A percentile compares a stretch with the other conserved stretches of the same genome.
Conservation (phyloP, 139 green algal genomes). For the Astrephomene gubernaculifera region DNA sequence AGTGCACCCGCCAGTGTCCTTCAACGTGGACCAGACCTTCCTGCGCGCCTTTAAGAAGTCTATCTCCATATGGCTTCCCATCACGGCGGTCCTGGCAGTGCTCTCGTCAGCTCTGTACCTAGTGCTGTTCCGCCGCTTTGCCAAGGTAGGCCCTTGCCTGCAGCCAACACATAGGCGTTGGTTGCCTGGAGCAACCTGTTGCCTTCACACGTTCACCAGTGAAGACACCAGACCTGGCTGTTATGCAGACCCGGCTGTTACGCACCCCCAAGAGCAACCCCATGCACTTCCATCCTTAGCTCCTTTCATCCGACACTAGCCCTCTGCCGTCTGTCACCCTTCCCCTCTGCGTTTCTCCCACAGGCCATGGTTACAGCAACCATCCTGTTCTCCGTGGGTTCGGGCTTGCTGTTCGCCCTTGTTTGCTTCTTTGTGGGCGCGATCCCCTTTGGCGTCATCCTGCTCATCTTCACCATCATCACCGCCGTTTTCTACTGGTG, state of each 20-base stretch:
- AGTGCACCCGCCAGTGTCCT: not conserved
- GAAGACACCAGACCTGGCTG: too few species aligned
- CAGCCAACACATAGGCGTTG: too few species aligned
- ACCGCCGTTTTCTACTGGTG: conserved; percentile 31
- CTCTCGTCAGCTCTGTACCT: not conserved
- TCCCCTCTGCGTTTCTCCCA: too few species aligned
- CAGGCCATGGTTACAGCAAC: not conserved
- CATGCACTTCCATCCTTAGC: too few species aligned
- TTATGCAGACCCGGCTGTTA: too few species aligned
- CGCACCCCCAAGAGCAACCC: too few species aligned
- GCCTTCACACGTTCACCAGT: too few species aligned
- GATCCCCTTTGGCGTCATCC: conserved; percentile 23
- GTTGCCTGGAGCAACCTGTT: too few species aligned
- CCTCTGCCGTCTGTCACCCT: too few species aligned
- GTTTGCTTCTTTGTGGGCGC: conserved; percentile 3
- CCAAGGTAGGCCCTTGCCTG: too few species aligned
- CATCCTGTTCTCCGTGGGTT: not conserved
- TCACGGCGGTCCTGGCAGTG: conserved; percentile 17
- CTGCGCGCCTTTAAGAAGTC: not conserved
- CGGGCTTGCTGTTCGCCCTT: not conserved
- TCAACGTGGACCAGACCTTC: not conserved
- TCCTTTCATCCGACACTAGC: too few species aligned
- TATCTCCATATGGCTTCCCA: conserved; percentile 27
- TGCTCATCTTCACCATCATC: conserved; percentile 9
- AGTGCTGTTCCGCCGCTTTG: conserved; percentile 27